phyloP scores from a whole-genome alignment of 257 asterid species.

The Nicotiana undulata region DNA sequence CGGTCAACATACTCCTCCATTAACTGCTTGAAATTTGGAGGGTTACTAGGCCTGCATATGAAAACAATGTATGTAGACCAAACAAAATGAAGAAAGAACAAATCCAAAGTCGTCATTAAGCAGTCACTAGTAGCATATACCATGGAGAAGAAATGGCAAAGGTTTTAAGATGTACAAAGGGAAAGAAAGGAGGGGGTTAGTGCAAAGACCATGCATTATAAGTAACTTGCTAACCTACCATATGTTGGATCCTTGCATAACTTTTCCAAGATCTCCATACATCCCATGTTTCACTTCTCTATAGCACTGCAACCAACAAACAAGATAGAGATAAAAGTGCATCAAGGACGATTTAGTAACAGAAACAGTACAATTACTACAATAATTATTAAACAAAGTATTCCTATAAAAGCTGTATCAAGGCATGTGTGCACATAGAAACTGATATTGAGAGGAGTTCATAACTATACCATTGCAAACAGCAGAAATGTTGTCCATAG shows the following conservation, averaged over 20 bases:
- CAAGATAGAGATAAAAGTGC: not conserved
- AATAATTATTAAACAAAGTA: not conserved
- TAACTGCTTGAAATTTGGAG: conserved; percentile 44
- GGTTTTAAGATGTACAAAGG: not conserved
- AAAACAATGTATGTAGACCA: not conserved
- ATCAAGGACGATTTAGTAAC: not conserved
- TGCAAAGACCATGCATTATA: not conserved
- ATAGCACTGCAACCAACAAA: conserved; percentile 53
- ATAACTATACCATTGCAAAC: not conserved
- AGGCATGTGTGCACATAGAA: not conserved
- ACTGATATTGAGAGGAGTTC: not conserved
- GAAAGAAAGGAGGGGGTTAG: not conserved
- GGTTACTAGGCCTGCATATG: conserved; percentile 65
- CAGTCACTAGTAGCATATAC: not conserved
- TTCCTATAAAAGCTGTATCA: not conserved
- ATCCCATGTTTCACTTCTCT: conserved; percentile 60
- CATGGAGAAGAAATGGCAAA: not conserved
- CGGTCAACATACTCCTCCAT: conserved; percentile 70
- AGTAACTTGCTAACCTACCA: conserved; percentile 39
- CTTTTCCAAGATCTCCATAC: conserved; percentile 71
- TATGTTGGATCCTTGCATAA: conserved; percentile 56
- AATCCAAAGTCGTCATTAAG: not conserved
- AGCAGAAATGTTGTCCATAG: not conserved
- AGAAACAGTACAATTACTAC: not conserved
- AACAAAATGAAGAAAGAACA: not conserved